Conservation (phyloP, 108 stramenopile genomes). For the Aurantiochytrium sp. region DNA sequence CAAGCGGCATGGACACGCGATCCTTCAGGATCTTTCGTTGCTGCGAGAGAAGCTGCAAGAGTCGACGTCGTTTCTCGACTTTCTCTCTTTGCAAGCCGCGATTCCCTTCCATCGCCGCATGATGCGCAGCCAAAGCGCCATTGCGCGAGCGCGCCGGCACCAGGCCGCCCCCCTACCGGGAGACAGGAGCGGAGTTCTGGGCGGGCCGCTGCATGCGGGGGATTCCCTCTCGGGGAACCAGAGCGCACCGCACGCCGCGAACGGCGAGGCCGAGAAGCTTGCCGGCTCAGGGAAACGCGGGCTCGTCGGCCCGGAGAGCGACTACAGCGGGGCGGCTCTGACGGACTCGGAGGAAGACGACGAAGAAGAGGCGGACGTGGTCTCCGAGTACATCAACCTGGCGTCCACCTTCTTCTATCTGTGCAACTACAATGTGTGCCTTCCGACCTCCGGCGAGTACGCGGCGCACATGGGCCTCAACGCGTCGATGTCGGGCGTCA, state of each 20-base stretch:
- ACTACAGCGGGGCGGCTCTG: background rate
- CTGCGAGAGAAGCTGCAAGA: background rate
- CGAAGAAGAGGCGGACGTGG: background rate
- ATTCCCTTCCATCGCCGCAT: background rate
- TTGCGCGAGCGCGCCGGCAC: background rate
- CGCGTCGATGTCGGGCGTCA: conserved; percentile 68
- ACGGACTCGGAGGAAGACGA: conserved; percentile 24
- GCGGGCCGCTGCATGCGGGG: background rate
- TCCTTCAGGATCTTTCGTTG: background rate
- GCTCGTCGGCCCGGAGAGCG: background rate
- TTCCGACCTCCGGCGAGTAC: conserved; percentile 76
- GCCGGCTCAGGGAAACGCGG: no score
- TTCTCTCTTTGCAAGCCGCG: background rate
- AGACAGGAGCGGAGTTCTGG: background rate
- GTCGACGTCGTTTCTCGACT: background rate
- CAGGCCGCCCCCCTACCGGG: background rate
- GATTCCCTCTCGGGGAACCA: no score
- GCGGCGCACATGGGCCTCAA: conserved; percentile 66
- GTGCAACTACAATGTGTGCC: conserved; percentile 88
- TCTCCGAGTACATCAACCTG: conserved; percentile 64
- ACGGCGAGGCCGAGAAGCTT: no score
- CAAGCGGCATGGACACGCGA: background rate
- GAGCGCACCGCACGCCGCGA: no score
- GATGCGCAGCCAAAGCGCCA: background rate
- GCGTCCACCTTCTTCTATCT: conserved; percentile 77